Evolutionary conservation across 257 asterid genomes (phyloP).

Genomic region (Paraleonurus japonicus): DNA sequence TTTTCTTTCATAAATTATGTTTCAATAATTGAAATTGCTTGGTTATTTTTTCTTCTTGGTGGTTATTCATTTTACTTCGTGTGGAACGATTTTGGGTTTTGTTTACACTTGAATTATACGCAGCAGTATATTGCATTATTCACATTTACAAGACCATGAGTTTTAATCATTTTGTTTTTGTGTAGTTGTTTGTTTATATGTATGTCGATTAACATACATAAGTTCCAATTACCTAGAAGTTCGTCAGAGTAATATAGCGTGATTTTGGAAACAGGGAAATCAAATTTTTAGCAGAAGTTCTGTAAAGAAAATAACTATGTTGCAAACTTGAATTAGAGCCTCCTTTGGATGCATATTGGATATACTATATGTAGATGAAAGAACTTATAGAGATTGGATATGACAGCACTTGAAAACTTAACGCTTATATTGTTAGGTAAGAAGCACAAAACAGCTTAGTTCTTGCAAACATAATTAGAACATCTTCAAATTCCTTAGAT

Average conservation of each 20-base stretch:
- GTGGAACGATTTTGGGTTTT: background rate
- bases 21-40: background rate
- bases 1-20: no score
- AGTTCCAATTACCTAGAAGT: background rate
- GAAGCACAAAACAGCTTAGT: background rate
- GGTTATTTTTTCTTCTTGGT: background rate
- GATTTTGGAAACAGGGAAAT: background rate
- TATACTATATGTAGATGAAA: background rate
- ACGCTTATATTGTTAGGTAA: background rate
- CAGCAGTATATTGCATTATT: background rate
- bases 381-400: background rate
- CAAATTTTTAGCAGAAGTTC: background rate
- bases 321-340: background rate
- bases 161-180: background rate
- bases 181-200: no score
- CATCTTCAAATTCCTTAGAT: background rate
- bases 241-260: background rate
- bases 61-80: background rate
- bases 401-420: background rate
- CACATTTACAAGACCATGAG: background rate
- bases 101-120: background rate
- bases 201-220: background rate
- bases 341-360: background rate
- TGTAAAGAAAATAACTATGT: background rate
- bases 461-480: background rate